Evolutionary conservation across 2,329 filamentous ascomycete genomes (phyloP).

Genomic region (Nannizziopsis barbatae): DNA sequence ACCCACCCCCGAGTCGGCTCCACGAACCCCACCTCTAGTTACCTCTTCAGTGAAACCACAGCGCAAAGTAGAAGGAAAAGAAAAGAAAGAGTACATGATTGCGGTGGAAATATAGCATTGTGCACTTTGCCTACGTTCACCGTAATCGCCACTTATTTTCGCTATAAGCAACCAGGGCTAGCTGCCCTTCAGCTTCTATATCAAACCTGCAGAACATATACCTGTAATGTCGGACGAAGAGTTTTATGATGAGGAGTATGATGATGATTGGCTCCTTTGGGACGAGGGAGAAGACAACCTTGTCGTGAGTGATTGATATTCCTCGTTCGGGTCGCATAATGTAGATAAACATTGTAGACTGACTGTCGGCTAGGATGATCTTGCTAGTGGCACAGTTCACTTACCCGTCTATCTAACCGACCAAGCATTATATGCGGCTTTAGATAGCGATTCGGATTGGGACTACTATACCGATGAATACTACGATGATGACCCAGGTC

Average conservation of each 20-base stretch:
- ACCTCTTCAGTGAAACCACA: too few relatives aligned
- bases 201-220: too few relatives aligned
- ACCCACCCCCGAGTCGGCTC: too few relatives aligned
- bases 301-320: background rate
- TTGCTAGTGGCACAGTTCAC: constrained; percentile 23
- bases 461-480: constrained; percentile 21
- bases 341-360: background rate
- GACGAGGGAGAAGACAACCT: constrained; percentile 13
- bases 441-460: constrained; percentile 26
- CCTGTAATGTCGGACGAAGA: constrained; percentile 17
- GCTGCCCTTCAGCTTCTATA: too few relatives aligned
- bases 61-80: too few relatives aligned
- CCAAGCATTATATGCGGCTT: constrained; percentile 19
- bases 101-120: too few relatives aligned
- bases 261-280: constrained; percentile 12
- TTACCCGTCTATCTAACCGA: constrained; percentile 25
- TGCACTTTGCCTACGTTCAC: too few relatives aligned
- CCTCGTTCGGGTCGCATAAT: background rate
- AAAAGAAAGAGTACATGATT: too few relatives aligned
- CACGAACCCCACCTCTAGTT: too few relatives aligned
- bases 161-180: too few relatives aligned
- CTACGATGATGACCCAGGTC: constrained; percentile 18
- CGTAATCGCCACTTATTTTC: too few relatives aligned
- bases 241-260: constrained; percentile 15
- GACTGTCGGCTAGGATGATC: constrained; percentile 21